Percentiles rank a stretch among this genome's conserved stretches.
These are phyloP conservation scores for Lecanicillium sp. DNA, from an alignment of 2,329 filamentous ascomycete species.

Conservation along the genomic window DNA sequence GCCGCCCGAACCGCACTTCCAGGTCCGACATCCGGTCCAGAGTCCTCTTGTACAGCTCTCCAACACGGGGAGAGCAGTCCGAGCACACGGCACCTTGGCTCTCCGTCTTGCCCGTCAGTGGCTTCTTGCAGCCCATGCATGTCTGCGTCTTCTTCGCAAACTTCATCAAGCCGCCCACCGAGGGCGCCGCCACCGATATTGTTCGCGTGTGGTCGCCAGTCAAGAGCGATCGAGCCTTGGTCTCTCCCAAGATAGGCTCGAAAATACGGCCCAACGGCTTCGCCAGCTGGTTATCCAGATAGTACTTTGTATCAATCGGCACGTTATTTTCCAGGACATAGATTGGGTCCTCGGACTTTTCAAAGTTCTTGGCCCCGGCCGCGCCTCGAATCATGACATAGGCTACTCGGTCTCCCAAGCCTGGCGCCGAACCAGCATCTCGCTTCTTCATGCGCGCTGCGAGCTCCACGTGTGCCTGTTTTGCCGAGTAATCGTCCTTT, in stretches of 20 bases:
- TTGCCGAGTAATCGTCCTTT: constrained; percentile 81
- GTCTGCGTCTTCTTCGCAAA: constrained; percentile 97
- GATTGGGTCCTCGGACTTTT: constrained; percentile 94
- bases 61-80: constrained; percentile 76
- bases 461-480: constrained; percentile 93
- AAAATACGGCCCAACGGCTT: constrained; percentile 95
- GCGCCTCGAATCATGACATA: constrained; percentile 97
- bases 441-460: constrained; percentile 96
- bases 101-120: constrained; percentile 72
- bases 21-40: constrained; percentile 83
- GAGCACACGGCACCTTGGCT: constrained; percentile 79
- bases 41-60: constrained; percentile 90
- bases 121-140: constrained; percentile 99
- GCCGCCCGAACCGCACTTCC: constrained; percentile 81
- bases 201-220: constrained; percentile 92
- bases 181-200: constrained; percentile 86
- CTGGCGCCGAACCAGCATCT: constrained; percentile 87
- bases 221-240: constrained; percentile 77
- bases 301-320: constrained; percentile 96
- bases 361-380: constrained; percentile 86
- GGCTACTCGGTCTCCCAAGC: constrained; percentile 88
- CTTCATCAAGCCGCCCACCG: constrained; percentile 92
- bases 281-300: constrained; percentile 94
- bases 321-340: constrained; percentile 97
- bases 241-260: constrained; percentile 93